Conservation (phyloP, 495 filamentous ascomycete genomes). For the Podospora pseudopauciseta region DNA sequence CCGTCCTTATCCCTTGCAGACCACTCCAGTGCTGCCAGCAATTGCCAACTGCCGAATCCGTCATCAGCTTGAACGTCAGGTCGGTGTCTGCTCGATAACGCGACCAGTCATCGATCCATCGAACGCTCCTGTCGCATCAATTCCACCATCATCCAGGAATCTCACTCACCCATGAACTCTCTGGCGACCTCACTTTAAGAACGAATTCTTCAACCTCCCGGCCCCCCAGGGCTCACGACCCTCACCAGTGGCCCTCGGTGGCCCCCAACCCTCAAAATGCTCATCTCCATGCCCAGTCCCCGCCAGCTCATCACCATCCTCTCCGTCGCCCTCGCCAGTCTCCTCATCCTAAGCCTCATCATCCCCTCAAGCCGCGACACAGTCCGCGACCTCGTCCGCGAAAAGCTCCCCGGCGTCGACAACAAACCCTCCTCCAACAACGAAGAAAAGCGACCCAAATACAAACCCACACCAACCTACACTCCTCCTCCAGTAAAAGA, state of each 20-base stretch:
- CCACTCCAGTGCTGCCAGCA: background rate
- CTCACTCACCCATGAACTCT: background rate
- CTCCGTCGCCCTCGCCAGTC: background rate
- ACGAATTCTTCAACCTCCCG: background rate
- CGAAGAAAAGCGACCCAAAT: conserved; percentile 23
- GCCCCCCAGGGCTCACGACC: background rate
- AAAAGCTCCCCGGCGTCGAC: background rate
- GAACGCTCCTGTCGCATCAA: background rate
- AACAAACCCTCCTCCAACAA: background rate
- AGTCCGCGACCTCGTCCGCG: conserved; percentile 1
- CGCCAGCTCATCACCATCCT: conserved; percentile 8
- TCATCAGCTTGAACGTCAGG: background rate
- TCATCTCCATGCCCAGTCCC: conserved; percentile 11
- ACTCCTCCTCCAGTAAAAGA: conserved; percentile 36
- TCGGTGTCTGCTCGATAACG: background rate
- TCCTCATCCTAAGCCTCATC: conserved; percentile 2
- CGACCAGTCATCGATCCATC: background rate
- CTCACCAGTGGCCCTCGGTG: background rate
- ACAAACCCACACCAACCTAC: conserved; percentile 35
- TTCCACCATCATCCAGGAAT: background rate
- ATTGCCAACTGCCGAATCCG: background rate
- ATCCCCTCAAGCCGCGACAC: conserved; percentile 1
- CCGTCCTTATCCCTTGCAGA: background rate
- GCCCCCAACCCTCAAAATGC: conserved; percentile 7
- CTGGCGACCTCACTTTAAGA: background rate